Conservation (phyloP, 129 eudicot species). For the Ambrosia artemisiifolia region DNA sequence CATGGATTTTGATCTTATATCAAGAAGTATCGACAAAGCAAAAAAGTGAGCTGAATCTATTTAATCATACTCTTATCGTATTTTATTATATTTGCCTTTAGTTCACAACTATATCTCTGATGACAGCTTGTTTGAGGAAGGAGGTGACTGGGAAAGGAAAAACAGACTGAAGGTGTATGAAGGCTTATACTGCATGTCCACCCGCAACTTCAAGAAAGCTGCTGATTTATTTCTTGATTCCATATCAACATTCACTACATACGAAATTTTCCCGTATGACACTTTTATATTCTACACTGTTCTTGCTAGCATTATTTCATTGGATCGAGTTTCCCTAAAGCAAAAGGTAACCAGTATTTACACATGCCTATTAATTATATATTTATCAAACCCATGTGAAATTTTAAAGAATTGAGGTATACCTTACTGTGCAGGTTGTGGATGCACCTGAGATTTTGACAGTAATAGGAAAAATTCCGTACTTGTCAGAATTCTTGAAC, state of each 20-base stretch:
- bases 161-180: conserved; percentile 93
- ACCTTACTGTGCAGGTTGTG: conserved; percentile 42
- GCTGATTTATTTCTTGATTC: conserved; percentile 76
- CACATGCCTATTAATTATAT: too few relatives aligned
- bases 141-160: conserved; percentile 99
- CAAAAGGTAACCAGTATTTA: conserved; percentile 61
- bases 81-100: too few relatives aligned
- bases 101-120: neutral
- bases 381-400: too few relatives aligned
- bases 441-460: conserved; percentile 67
- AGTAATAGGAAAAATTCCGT: conserved; percentile 55
- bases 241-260: conserved; percentile 78
- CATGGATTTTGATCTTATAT: conserved; percentile 80
- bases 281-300: conserved; percentile 94
- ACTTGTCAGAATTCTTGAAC: conserved; percentile 50
- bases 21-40: conserved; percentile 82
- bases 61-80: too few relatives aligned
- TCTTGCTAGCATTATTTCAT: conserved; percentile 79
- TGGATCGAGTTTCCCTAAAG: conserved; percentile 90
- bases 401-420: too few relatives aligned
- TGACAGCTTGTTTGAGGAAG: conserved; percentile 88
- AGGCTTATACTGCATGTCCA: conserved; percentile 93
- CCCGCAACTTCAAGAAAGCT: conserved; percentile 89
- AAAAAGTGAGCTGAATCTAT: conserved; percentile 55
- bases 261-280: conserved; percentile 83